These are phyloP conservation scores for Gastrolobium bilobum DNA, from an alignment of 306 rosid species.

Conservation along the genomic window DNA sequence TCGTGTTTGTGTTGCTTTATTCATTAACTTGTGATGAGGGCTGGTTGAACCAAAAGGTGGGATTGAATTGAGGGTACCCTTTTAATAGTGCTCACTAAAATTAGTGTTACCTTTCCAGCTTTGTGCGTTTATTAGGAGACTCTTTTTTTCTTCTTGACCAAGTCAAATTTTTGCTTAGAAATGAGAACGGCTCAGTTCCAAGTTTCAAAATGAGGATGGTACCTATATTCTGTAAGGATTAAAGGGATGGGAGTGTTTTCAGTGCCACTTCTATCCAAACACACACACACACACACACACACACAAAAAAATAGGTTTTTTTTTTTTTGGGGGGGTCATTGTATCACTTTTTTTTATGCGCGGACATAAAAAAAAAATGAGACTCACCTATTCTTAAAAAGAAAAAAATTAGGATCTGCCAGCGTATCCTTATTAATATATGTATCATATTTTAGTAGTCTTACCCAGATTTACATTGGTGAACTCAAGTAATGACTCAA, in stretches of 20 bases:
- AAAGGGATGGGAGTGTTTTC: constrained; percentile 46
- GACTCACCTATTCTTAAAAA: too few species aligned
- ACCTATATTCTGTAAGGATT: constrained; percentile 1
- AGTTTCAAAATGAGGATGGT: neutral
- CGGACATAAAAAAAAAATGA: too few species aligned
- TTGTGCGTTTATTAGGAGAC: neutral
- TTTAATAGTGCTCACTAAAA: constrained; percentile 10
- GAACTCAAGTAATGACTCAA: too few species aligned
- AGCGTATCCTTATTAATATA: too few species aligned
- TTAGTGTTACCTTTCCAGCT: constrained; percentile 15
- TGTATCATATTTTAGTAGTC: neutral
- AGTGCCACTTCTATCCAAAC: neutral
- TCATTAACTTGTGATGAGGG: constrained; percentile 43
- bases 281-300: too few species aligned
- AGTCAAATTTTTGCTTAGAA: constrained; percentile 43
- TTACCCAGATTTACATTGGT: too few species aligned
- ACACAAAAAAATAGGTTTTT: too few species aligned
- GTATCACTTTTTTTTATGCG: too few species aligned
- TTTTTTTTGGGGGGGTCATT: too few species aligned
- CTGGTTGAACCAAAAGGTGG: constrained; percentile 27
- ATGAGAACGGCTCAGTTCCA: constrained; percentile 15
- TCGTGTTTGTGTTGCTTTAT: neutral
- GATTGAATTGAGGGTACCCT: constrained; percentile 9
- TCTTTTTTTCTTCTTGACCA: constrained; percentile 40
- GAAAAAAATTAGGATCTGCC: too few species aligned